phyloP scores from a whole-genome alignment of 805 yeast species.

The Lipomyces yamanashiensis region DNA sequence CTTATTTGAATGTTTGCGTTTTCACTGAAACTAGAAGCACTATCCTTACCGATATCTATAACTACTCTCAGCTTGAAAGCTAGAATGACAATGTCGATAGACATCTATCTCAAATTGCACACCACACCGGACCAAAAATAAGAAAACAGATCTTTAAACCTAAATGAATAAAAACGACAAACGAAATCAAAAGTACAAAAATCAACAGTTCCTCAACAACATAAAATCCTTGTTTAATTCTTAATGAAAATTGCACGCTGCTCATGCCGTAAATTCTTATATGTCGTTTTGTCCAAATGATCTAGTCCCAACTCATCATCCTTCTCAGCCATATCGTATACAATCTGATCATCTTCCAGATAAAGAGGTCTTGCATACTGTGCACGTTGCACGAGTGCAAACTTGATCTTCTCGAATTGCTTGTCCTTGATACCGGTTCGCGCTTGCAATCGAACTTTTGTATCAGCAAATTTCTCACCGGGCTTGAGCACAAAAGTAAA shows the following conservation, averaged over 20 bases:
- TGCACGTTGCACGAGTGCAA: conserved; percentile 57
- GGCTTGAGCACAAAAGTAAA: conserved; percentile 75
- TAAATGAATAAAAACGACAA: neutral
- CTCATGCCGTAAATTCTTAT: conserved; percentile 56
- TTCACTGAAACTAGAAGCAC: neutral
- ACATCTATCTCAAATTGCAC: neutral
- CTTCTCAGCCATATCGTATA: conserved; percentile 59
- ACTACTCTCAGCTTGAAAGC: neutral
- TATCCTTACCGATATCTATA: neutral
- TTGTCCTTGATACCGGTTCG: conserved; percentile 76
- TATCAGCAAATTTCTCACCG: conserved; percentile 65
- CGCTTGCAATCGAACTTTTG: conserved; percentile 68
- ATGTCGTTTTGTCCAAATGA: conserved; percentile 80
- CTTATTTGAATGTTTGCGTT: neutral
- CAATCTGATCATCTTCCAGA: conserved; percentile 54
- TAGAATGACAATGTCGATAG: neutral
- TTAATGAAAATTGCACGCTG: conserved; percentile 63
- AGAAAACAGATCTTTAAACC: neutral
- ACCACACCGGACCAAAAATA: too few relatives aligned
- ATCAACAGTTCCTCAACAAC: neutral
- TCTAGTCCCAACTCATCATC: conserved; percentile 74
- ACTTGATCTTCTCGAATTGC: conserved; percentile 67
- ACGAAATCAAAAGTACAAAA: neutral
- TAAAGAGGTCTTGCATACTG: conserved; percentile 45
- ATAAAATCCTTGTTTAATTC: conserved; percentile 32